These are phyloP conservation scores for Halenospora varia DNA, from an alignment of 495 filamentous ascomycete species.

Conservation along the genomic window DNA sequence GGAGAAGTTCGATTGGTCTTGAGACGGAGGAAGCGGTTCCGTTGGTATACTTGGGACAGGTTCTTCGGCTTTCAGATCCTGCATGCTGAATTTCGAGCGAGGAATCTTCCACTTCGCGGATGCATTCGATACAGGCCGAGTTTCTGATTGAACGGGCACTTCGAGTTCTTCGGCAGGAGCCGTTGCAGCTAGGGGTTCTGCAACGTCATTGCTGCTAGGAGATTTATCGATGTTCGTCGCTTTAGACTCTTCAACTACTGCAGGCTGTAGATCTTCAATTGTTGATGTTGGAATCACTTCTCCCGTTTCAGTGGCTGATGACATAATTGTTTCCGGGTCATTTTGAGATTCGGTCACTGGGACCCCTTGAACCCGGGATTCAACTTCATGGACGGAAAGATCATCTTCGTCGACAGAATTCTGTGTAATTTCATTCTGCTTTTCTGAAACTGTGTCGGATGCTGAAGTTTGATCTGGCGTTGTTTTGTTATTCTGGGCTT, in stretches of 20 bases:
- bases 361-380: background rate
- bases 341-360: background rate
- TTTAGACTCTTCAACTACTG: background rate
- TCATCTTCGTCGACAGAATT: too few relatives aligned
- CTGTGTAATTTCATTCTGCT: too few relatives aligned
- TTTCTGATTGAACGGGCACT: background rate
- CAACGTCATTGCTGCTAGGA: background rate
- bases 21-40: conserved; percentile 1
- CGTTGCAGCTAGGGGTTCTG: background rate
- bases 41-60: background rate
- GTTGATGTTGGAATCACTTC: background rate
- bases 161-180: background rate
- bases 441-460: too few relatives aligned
- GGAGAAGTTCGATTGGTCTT: background rate
- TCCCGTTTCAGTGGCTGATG: too few relatives aligned
- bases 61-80: conserved; percentile 29
- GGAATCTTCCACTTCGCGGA: conserved; percentile 31
- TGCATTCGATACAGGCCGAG: background rate
- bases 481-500: too few relatives aligned
- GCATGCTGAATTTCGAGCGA: conserved; percentile 46
- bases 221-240: background rate
- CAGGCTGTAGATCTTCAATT: background rate
- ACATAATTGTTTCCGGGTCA: background rate
- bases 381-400: too few relatives aligned
- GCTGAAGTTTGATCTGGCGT: too few relatives aligned